A percentile compares a stretch with the other conserved stretches of the same genome.
These are phyloP conservation scores for Phytopythium cucurbitacearum DNA, from an alignment of 352 stramenopile species.

Conservation along the genomic window DNA sequence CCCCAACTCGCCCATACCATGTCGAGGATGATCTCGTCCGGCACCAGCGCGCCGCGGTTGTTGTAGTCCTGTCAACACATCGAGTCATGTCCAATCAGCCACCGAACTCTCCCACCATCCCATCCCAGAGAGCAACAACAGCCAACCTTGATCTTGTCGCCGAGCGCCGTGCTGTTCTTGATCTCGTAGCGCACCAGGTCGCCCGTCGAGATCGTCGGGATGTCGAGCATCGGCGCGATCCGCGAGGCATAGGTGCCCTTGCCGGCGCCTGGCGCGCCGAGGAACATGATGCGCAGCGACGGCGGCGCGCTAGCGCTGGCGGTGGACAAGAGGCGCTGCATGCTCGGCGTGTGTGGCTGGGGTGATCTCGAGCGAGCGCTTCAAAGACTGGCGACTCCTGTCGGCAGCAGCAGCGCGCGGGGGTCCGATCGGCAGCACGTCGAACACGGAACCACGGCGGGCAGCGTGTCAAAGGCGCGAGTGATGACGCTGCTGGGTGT, in stretches of 20 bases:
- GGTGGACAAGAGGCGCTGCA: conserved; percentile 3
- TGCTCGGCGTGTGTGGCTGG: conserved; percentile 4
- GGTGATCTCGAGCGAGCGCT: too few relatives aligned
- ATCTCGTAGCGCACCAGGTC: conserved; percentile 89
- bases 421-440: not conserved
- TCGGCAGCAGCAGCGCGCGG: not conserved
- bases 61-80: conserved; percentile 61
- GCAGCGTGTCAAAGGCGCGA: not conserved
- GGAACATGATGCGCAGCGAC: conserved; percentile 87
- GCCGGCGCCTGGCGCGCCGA: conserved; percentile 83
- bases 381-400: too few relatives aligned
- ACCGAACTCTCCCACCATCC: too few relatives aligned
- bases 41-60: conserved; percentile 76
- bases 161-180: conserved; percentile 69
- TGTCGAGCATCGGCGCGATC: conserved; percentile 81
- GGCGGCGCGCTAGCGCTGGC: conserved; percentile 15
- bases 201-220: conserved; percentile 88
- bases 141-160: conserved; percentile 67
- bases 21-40: conserved; percentile 86
- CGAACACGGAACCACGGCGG: not conserved
- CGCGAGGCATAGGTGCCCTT: conserved; percentile 89
- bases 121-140: not conserved
- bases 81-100: not conserved
- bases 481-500: too few relatives aligned
- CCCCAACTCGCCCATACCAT: conserved; percentile 41